These are phyloP conservation scores for Neospora caninum DNA, from an alignment of 169 alveolate species.

Conservation along the genomic window DNA sequence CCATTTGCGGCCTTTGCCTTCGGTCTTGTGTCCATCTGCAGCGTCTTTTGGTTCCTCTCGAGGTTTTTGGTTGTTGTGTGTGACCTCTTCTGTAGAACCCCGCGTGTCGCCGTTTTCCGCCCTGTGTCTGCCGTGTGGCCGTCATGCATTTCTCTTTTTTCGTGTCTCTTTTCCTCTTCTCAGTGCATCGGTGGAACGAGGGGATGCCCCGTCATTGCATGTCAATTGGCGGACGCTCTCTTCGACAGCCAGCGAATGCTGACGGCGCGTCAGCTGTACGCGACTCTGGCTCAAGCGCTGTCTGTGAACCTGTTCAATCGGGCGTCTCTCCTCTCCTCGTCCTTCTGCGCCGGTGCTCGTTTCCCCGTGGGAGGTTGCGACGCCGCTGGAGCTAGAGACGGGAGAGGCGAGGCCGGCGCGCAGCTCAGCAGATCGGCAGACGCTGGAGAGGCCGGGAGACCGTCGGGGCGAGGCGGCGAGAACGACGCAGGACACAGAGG, in stretches of 20 bases:
- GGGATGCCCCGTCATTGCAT: conserved; percentile 63
- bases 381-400: background rate
- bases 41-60: too few relatives aligned
- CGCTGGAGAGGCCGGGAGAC: too few relatives aligned
- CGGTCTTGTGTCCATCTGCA: too few relatives aligned
- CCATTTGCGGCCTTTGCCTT: too few relatives aligned
- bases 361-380: background rate
- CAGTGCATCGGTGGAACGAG: conserved; percentile 64
- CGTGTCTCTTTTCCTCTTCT: background rate
- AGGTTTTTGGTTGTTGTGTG: too few relatives aligned
- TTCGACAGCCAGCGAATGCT: conserved; percentile 62
- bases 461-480: background rate
- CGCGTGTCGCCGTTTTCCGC: too few relatives aligned
- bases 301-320: conserved; percentile 38
- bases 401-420: background rate
- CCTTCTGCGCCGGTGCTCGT: background rate
- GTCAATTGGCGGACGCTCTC: conserved; percentile 69
- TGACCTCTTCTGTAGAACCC: too few relatives aligned
- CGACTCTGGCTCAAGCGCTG: conserved; percentile 59
- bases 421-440: too few relatives aligned
- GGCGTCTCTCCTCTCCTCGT: conserved; percentile 14
- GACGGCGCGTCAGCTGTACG: conserved; percentile 69
- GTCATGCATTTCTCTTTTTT: background rate
- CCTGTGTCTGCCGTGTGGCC: too few relatives aligned
- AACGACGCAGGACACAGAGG: background rate